Evolutionary conservation across 2,329 filamentous ascomycete species (phyloP).

Genomic region (Beauveria pseudobassiana): DNA sequence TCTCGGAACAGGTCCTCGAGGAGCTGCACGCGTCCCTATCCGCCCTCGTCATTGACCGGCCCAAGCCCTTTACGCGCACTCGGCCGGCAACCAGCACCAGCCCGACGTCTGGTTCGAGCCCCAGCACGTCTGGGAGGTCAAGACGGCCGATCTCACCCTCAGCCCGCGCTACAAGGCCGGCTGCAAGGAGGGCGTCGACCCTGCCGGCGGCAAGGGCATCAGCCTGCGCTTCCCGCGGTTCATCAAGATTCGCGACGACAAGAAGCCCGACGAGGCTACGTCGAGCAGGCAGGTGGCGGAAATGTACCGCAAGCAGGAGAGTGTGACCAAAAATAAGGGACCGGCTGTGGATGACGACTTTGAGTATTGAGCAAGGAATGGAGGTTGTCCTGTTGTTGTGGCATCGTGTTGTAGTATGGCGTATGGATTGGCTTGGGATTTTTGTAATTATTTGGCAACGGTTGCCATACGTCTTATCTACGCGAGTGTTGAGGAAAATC

Average conservation of each 20-base stretch:
- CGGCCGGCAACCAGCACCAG: constrained; percentile 77
- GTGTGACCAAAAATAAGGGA: constrained; percentile 76
- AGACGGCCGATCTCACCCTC: constrained; percentile 89
- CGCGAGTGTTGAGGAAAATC: background rate
- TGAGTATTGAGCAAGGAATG: constrained; percentile 64
- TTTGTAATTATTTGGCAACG: background rate
- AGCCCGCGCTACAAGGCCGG: constrained; percentile 93
- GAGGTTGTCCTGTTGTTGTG: background rate
- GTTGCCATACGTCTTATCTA: background rate
- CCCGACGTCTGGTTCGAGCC: constrained; percentile 99
- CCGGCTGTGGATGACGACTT: constrained; percentile 93
- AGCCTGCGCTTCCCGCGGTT: constrained; percentile 88
- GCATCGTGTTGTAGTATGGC: background rate
- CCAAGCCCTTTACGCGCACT: constrained; percentile 92
- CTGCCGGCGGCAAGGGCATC: constrained; percentile 66
- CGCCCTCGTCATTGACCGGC: constrained; percentile 72
- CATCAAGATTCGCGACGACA: constrained; percentile 87
- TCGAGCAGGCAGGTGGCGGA: constrained; percentile 80
- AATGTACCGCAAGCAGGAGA: constrained; percentile 95
- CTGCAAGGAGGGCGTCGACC: constrained; percentile 68
- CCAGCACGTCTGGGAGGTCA: constrained; percentile 92
- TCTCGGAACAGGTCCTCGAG: constrained; percentile 89
- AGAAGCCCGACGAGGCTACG: constrained; percentile 89
- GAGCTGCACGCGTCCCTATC: constrained; percentile 72
- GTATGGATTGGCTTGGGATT: background rate